Evolutionary conservation across 2,329 filamentous ascomycete genomes (phyloP).

Genomic region (Penicillium sp.): DNA sequence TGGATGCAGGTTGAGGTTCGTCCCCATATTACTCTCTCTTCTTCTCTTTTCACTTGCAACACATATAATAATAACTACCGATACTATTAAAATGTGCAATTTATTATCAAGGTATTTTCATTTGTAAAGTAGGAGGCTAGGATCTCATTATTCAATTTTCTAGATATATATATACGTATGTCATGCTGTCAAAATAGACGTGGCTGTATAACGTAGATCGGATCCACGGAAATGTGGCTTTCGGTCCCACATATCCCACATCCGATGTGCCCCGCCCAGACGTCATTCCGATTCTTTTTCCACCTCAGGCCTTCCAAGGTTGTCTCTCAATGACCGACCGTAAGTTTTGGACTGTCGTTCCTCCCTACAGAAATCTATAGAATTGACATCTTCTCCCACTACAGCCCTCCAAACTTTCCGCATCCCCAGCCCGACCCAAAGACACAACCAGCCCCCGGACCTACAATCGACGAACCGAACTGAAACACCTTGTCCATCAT

Average conservation of each 20-base stretch:
- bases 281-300: background rate
- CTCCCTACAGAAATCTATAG: background rate
- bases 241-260: background rate
- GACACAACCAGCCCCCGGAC: background rate
- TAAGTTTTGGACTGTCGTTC: background rate
- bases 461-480: background rate
- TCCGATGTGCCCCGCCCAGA: background rate
- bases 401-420: too few relatives aligned
- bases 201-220: background rate
- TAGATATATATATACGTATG: too few relatives aligned
- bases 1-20: too few relatives aligned
- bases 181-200: background rate
- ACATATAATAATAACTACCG: too few relatives aligned
- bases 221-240: background rate
- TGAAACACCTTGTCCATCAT: conserved; percentile 22
- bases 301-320: background rate
- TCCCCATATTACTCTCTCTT: too few relatives aligned
- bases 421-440: background rate
- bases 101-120: too few relatives aligned
- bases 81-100: too few relatives aligned
- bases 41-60: too few relatives aligned
- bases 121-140: too few relatives aligned
- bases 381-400: background rate
- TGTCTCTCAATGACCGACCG: background rate
- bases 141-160: too few relatives aligned